phyloP scores from a whole-genome alignment of 192 early-diverging fungal species.

The Chytriomyces confervae region DNA sequence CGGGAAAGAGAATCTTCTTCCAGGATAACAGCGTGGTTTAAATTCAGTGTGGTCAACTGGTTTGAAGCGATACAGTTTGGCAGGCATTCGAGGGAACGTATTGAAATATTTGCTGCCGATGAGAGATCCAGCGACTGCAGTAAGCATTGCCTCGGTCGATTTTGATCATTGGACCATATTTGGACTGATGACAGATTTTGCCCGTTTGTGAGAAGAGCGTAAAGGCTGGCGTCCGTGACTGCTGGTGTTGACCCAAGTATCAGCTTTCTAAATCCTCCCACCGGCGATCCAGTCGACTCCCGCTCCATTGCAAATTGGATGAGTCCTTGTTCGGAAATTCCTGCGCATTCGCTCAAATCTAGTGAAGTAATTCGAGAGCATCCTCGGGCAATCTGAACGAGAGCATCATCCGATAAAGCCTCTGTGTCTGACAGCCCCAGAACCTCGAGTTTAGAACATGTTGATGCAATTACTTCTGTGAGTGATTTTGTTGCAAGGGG shows the following conservation, averaged over 20 bases:
- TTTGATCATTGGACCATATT: constrained; percentile 1
- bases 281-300: neutral
- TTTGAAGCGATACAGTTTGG: neutral
- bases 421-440: constrained; percentile 24
- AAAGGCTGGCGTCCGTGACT: constrained; percentile 8
- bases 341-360: constrained; percentile 22
- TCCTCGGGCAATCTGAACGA: constrained; percentile 4
- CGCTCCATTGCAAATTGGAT: neutral
- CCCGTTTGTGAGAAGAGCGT: constrained; percentile 9
- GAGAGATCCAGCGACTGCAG: constrained; percentile 18
- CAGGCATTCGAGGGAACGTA: neutral
- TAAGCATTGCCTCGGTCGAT: neutral
- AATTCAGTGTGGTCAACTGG: constrained; percentile 2
- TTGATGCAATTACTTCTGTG: neutral
- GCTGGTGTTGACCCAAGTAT: neutral
- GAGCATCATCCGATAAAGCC: constrained; percentile 5
- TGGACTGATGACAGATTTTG: neutral
- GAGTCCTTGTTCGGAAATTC: constrained; percentile 21
- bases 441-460: constrained; percentile 12
- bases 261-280: neutral
- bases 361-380: neutral
- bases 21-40: constrained; percentile 1
- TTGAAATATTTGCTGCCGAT: neutral
- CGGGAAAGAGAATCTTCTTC: neutral
- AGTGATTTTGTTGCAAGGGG: constrained; percentile 15